phyloP scores from a whole-genome alignment of 768 basidiomycete genomes.

The Roridomyces roridus region DNA sequence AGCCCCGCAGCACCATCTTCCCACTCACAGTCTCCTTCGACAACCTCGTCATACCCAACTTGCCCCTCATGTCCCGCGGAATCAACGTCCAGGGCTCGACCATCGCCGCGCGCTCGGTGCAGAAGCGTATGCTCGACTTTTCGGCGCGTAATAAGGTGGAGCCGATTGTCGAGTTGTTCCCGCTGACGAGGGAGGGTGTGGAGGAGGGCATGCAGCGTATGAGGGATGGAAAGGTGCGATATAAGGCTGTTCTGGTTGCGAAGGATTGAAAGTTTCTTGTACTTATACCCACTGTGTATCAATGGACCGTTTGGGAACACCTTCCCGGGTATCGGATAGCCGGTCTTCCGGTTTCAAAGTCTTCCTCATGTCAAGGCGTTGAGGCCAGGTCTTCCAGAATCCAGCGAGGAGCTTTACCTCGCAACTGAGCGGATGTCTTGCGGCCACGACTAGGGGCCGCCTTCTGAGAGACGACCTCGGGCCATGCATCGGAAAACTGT shows the following conservation, averaged over 20 bases:
- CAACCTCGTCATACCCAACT: conserved; percentile 2
- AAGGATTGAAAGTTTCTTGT: not conserved
- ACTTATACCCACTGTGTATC: too few relatives aligned
- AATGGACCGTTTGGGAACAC: too few relatives aligned
- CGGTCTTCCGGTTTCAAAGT: too few relatives aligned
- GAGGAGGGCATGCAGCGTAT: conserved; percentile 1
- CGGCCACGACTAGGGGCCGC: too few relatives aligned
- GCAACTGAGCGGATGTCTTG: too few relatives aligned
- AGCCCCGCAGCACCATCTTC: conserved; percentile 12
- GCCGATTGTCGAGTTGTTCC: conserved; percentile 36
- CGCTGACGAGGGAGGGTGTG: conserved; percentile 32
- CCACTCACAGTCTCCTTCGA: conserved; percentile 4
- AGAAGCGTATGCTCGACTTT: conserved; percentile 36
- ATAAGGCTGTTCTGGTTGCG: conserved; percentile 8
- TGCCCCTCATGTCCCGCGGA: not conserved
- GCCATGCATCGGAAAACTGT: too few relatives aligned
- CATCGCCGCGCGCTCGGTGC: not conserved
- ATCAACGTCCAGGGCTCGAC: conserved; percentile 27
- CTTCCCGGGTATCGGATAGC: too few relatives aligned
- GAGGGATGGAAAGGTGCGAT: not conserved
- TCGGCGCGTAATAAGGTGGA: conserved; percentile 33
- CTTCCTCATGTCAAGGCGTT: too few relatives aligned
- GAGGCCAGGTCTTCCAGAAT: too few relatives aligned
- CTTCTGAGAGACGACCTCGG: too few relatives aligned
- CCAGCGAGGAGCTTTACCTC: too few relatives aligned